Base-by-base conservation (phyloP, 352 stramenopile species). In the Phytopythium vexans region DNA sequence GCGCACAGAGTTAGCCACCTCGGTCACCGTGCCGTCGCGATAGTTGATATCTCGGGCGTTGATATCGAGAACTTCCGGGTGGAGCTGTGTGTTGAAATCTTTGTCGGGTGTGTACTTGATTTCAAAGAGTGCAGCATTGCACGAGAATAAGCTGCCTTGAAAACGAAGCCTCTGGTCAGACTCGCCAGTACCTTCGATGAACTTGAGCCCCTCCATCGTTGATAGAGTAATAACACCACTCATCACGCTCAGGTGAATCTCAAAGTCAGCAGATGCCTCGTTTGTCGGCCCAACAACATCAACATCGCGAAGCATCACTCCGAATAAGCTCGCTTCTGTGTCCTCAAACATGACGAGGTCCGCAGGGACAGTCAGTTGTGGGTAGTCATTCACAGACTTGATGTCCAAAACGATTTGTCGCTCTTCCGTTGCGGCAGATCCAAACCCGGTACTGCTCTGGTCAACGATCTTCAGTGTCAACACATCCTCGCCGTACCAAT, bases 111-210 rank as follows among this genome's bases (percentile, higher is more conserved):
- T 59, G 54, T 94, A 94, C 15, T 63, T 70, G 36, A 94, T 70
- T 45, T 91, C 72, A n/a, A 89, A 88, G 0, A 94, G 49, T 21
- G 85, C 85, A 1, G 56, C 40, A 52, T 92, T 93, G 14, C 92
- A 66, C 21, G 74, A 59, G 8, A 69, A 54, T 33, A 94, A 41
- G 21, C 66, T 45, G 11, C 85, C 82, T 12, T 60, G 56, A 41
- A 93, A 88, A 0, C 65, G 70, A 38, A 88, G 54, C 7, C 89
- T 62, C 43, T 84, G 73, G 36, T 94, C 79, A 0, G 36, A 33
- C 3, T 52, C 7, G 4, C 74, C 72, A 52, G 84, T 66, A 34
- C 82, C 82, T 65, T 89, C 75, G 1, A 83, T 16, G 37, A 89
- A 68, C 4, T 41, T 35, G 15, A 90, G 10, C 1, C 47, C 49